Percentiles rank a stretch among this genome's conserved stretches.
These are phyloP conservation scores for Waltiozyma solani DNA, from an alignment of 1,139 yeast species.

Conservation along the genomic window DNA sequence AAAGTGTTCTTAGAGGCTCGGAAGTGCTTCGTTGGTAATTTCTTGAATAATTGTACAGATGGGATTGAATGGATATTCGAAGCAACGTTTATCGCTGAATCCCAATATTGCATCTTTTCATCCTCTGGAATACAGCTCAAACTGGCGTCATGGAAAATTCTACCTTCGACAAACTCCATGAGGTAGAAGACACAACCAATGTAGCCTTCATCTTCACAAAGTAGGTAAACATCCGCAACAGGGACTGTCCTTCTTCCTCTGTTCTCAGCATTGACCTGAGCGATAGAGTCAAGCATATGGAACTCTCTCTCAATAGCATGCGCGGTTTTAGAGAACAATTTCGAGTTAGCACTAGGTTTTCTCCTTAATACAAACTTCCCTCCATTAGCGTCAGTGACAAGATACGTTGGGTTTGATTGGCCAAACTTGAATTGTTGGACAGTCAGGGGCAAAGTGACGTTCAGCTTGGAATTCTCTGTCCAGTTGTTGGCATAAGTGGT, in stretches of 20 bases:
- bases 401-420: slow-evolving; percentile 59
- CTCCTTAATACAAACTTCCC: slow-evolving; percentile 42
- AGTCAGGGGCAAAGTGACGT: slow-evolving; percentile 14
- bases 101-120: slow-evolving; percentile 32
- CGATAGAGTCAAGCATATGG: slow-evolving; percentile 39
- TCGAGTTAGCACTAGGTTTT: slow-evolving; percentile 47
- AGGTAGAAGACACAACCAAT: slow-evolving; percentile 45
- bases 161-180: slow-evolving; percentile 53
- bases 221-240: slow-evolving; percentile 34
- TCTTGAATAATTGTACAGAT: slow-evolving; percentile 32
- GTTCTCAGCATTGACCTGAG: slow-evolving; percentile 20
- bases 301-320: slow-evolving; percentile 62
- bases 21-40: slow-evolving; percentile 37
- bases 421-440: slow-evolving; percentile 53
- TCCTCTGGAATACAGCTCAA: slow-evolving; percentile 26
- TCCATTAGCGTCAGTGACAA: slow-evolving; percentile 33
- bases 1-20: slow-evolving; percentile 25
- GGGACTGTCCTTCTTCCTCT: slow-evolving; percentile 28
- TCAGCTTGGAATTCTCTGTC: background rate
- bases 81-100: slow-evolving; percentile 40
- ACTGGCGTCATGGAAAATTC: slow-evolving; percentile 46
- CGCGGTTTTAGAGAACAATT: slow-evolving; percentile 48
- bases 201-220: slow-evolving; percentile 43
- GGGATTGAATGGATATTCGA: slow-evolving; percentile 45
- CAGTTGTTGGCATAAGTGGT: background rate